Percentiles rank a stretch among this genome's conserved stretches.
These are phyloP conservation scores for Arthrobotrys sphaeroides DNA, from an alignment of 2,329 filamentous ascomycete genomes.

Conservation along the genomic window DNA sequence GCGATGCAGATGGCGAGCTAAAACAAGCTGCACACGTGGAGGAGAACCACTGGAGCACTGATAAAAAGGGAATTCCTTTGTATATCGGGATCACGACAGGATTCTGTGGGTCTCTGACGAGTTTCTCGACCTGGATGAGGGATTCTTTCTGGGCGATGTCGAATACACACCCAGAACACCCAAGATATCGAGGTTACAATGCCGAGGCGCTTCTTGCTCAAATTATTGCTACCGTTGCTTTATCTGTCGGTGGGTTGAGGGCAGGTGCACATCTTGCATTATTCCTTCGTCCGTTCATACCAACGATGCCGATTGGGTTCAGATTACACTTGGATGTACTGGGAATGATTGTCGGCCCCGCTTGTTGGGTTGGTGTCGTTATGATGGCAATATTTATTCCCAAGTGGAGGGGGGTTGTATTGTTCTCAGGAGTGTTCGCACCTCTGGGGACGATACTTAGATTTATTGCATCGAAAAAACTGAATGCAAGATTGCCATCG, in stretches of 20 bases:
- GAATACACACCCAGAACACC: constrained; percentile 68
- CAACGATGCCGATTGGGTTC: constrained; percentile 70
- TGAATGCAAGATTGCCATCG: constrained; percentile 73
- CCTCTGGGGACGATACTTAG: constrained; percentile 79
- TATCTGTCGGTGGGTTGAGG: constrained; percentile 75
- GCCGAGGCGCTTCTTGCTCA: constrained; percentile 83
- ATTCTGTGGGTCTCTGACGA: constrained; percentile 89
- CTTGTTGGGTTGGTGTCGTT: constrained; percentile 80
- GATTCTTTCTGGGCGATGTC: constrained; percentile 82
- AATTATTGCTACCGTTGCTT: constrained; percentile 74
- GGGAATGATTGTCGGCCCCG: constrained; percentile 73
- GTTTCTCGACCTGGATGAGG: constrained; percentile 84
- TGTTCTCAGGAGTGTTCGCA: constrained; percentile 83
- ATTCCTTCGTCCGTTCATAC: constrained; percentile 64
- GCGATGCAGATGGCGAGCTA: constrained; percentile 31
- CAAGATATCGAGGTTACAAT: constrained; percentile 77
- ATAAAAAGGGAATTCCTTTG: constrained; percentile 85
- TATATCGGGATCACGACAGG: constrained; percentile 87
- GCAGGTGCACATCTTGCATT: constrained; percentile 79
- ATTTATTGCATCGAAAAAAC: constrained; percentile 74
- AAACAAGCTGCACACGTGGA: constrained; percentile 58
- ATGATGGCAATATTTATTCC: constrained; percentile 78
- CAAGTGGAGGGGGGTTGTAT: constrained; percentile 78
- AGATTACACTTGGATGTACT: constrained; percentile 71
- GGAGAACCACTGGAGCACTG: constrained; percentile 59